Base-by-base conservation (phyloP, 768 basidiomycete genomes). In the Termitomyces sp. region DNA sequence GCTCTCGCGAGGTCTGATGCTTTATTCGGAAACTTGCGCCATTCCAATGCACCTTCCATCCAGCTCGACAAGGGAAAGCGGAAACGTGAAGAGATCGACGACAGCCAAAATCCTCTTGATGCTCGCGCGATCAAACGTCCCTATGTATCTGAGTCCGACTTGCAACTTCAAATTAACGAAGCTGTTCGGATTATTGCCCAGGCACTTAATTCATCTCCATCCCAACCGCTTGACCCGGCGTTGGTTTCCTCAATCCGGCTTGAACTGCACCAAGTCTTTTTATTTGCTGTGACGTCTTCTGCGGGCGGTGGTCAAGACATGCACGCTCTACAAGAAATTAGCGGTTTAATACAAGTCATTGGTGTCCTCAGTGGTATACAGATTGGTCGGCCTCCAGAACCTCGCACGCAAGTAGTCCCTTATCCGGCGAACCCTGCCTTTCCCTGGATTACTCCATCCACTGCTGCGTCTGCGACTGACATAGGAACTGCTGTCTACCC, bases 401-500 rank as follows among this genome's bases (percentile, higher is more conserved):
- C 72, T 8, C 66, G 65, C 34, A 46, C 63, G 39, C 67, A 70
- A 57, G 71, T 70, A 24, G 64, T 73, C 32, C 62, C 67, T 43
- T 71, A 65, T 59, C 65, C 71, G 24, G 66, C 71, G 32, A 68
- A 65, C 55, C 59, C 67, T 37, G 56, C 67, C 24, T 74, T 72
- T 63, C 67, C 73, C 26, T 78, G 76, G 76, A 66, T 68, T 54
- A 63, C 69, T 26, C 60, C 64, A 12, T 66, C 68, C 24, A 60
- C 65, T 13, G 59, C 68, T 34, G 48, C 61, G 54, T 61, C 66
- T 49, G 54, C 69, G 18, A 71, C 73, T 29, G 85, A 85, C 63
- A 86, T 87, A 47, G 84, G 82, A 36, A 87, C 88, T 13, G 87
- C 88, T 8, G 87, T 91, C n/a, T 85, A 90, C 63, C 90, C 90